These are phyloP conservation scores for Pseudozyma hubeiensis DNA, from an alignment of 1,284 basidiomycete genomes.

Conservation along the genomic window DNA sequence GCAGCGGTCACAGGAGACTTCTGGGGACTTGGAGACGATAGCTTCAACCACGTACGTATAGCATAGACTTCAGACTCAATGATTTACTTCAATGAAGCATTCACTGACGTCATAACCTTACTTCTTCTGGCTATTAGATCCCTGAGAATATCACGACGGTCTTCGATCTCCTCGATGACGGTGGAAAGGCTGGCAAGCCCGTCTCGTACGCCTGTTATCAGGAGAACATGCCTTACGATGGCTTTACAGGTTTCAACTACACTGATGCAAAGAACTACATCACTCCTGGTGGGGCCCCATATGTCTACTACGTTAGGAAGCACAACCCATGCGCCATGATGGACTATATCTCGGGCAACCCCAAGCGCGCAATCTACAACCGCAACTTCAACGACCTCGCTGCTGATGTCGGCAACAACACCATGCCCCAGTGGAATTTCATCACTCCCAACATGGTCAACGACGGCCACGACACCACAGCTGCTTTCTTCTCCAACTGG, in stretches of 20 bases:
- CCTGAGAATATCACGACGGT: conserved; percentile 73
- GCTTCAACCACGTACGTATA: conserved; percentile 62
- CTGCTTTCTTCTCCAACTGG: conserved; percentile 72
- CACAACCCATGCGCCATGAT: conserved; percentile 73
- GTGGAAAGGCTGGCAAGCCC: conserved; percentile 66
- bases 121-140: conserved; percentile 11
- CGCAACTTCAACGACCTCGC: conserved; percentile 76
- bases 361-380: conserved; percentile 70
- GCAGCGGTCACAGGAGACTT: conserved; percentile 73
- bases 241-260: conserved; percentile 71
- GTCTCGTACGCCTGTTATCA: conserved; percentile 70
- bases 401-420: conserved; percentile 72
- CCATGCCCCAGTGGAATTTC: conserved; percentile 75
- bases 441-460: conserved; percentile 77
- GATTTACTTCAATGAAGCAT: too few species aligned
- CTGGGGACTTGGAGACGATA: conserved; percentile 74
- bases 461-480: conserved; percentile 75
- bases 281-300: conserved; percentile 68
- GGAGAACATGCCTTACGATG: conserved; percentile 75
- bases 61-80: too few species aligned
- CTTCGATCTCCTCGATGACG: conserved; percentile 76
- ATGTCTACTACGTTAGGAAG: conserved; percentile 69
- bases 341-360: conserved; percentile 71
- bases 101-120: too few species aligned
- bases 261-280: conserved; percentile 72